Evolutionary conservation across 805 yeast genomes (phyloP), one percentile per base, ranked within the genome.

Genomic region (Yueomyces sp.): DNA sequence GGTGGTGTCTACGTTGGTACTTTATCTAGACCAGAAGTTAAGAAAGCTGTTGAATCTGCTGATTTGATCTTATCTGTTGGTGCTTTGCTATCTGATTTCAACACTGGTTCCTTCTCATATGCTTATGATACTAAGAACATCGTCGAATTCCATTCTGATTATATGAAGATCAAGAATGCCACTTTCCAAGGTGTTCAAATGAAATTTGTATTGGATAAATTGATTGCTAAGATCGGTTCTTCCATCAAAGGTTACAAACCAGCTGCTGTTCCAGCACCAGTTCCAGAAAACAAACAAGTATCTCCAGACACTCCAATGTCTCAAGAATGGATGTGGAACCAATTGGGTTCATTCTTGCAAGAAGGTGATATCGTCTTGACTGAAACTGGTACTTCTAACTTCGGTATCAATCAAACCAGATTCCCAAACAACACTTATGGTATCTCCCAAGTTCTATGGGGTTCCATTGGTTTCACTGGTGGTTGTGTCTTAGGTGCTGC

Each of bases 1-100:
- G 86, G 85, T 52, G 95, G 95, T 65, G 85, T 81, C 45, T 85
- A 85, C 62, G 84, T 84, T 46, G 95, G 95, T 54, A 71, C 82
- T n/a, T 67, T 85, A 54, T 80, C 94, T 26, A 66, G 68, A 45
- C 85, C 85, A 47, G 82, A 72, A 49, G 85, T 82, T 44, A 77
- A 78, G 60, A 77, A 74, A 49, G 74, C 79, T 36, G 87, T 82
- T 45, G 90, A 83, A 63, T 60, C 73, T 38, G 72, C 88, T 38
- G 95, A 85, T 65, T 71, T 84, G 63, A 72, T 85, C 45, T 63
- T 85, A 47, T 79, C 90, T 33, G 73, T 84, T 53, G 95, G 95
- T 64, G 88, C 87, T 42, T 67, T 85, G 60, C 68, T 85, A 58
- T 83, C 92, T 42, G 95, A 85, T 65, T 85, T 81, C 77, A 85